phyloP scores from a whole-genome alignment of 202 grass and related monocot species.

The Carex sylvatica region DNA sequence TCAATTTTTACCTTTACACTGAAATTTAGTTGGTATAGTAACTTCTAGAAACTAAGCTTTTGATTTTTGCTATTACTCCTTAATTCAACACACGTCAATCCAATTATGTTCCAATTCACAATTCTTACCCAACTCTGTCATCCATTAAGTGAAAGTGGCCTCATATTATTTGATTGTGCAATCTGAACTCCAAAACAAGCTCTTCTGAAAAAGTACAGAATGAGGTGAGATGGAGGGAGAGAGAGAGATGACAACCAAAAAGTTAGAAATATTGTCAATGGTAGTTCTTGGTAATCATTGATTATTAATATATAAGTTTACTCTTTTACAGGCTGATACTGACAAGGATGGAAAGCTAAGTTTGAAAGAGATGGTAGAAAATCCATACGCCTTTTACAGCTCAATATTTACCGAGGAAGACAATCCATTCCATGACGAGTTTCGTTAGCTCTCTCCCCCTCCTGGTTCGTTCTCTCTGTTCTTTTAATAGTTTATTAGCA shows the following conservation, averaged over 20 bases:
- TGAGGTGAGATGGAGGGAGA: not conserved
- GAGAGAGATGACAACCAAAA: not conserved
- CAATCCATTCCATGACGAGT: conserved; percentile 70
- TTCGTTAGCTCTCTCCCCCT: conserved; percentile 49
- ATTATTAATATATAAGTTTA: not conserved
- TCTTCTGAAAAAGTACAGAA: not conserved
- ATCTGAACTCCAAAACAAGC: not conserved
- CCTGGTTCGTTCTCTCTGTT: conserved; percentile 24
- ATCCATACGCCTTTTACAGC: conserved; percentile 86
- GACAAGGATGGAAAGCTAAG: conserved; percentile 80
- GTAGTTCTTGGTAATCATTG: conserved; percentile 6
- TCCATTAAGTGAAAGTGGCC: not conserved
- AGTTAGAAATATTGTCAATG: not conserved
- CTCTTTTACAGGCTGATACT: conserved; percentile 63
- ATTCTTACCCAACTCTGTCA: not conserved
- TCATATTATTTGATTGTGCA: not conserved
- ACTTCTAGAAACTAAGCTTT: not conserved
- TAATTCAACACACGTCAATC: not conserved
- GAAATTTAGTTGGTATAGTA: not conserved
- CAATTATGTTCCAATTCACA: not conserved
- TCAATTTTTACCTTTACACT: not conserved
- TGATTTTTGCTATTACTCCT: not conserved
- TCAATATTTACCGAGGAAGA: conserved; percentile 84
- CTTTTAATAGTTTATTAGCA: conserved; percentile 14
- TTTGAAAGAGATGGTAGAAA: conserved; percentile 90